Conservation (phyloP, 495 filamentous ascomycete genomes). For the Immersiella caudata region DNA sequence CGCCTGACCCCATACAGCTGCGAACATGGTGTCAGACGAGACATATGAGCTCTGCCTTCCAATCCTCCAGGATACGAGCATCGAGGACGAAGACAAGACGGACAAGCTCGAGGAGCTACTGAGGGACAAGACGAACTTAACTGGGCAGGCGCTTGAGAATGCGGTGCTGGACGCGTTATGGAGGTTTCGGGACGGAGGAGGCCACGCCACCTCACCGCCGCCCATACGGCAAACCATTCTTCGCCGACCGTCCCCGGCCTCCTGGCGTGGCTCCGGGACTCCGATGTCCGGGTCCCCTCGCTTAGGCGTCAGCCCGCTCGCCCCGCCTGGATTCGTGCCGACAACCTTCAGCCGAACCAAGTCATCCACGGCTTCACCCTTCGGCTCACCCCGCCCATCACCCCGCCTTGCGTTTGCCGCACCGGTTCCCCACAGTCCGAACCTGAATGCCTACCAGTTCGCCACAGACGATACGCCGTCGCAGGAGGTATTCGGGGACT, state of each 20-base stretch:
- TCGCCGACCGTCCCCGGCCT: slow-evolving; percentile 85
- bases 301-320: slow-evolving; percentile 77
- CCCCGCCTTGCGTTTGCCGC: slow-evolving; percentile 88
- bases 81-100: slow-evolving; percentile 94
- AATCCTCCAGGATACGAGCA: slow-evolving; percentile 75
- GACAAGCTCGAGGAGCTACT: slow-evolving; percentile 89
- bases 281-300: slow-evolving; percentile 76
- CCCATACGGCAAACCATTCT: slow-evolving; percentile 83
- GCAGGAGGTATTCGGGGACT: slow-evolving; percentile 86
- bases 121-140: slow-evolving; percentile 73
- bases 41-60: slow-evolving; percentile 89
- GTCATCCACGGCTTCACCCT: slow-evolving; percentile 82
- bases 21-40: slow-evolving; percentile 84
- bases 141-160: slow-evolving; percentile 82
- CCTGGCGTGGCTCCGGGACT: slow-evolving; percentile 84
- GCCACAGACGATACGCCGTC: slow-evolving; percentile 70
- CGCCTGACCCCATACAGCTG: neutral
- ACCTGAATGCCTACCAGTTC: slow-evolving; percentile 91
- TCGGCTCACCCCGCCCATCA: slow-evolving; percentile 91
- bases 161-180: slow-evolving; percentile 88
- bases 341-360: slow-evolving; percentile 71
- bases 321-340: slow-evolving; percentile 79
- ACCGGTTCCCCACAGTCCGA: slow-evolving; percentile 93
- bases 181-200: slow-evolving; percentile 79
- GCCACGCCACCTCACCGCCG: slow-evolving; percentile 77